Conservation (phyloP, 148 eudicot species). For the Fagopyrum tataricum region DNA sequence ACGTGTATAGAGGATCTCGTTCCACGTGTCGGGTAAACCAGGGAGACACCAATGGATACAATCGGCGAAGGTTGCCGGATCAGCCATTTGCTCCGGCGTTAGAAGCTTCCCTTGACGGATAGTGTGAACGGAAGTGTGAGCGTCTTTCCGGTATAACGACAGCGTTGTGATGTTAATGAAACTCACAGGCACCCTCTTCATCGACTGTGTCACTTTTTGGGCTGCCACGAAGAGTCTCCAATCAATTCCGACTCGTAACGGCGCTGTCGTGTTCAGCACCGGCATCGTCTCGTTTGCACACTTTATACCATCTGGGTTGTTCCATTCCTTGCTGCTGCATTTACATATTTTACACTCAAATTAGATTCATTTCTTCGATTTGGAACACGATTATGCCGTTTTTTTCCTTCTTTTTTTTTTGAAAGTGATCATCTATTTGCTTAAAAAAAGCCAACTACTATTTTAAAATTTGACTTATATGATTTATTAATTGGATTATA, state of each 20-base stretch:
- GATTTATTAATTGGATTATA: not conserved
- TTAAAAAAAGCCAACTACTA: not conserved
- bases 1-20: constrained; percentile 74
- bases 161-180: constrained; percentile 76
- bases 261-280: constrained; percentile 51
- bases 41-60: constrained; percentile 99
- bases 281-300: constrained; percentile 85
- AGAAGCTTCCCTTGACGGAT: constrained; percentile 79
- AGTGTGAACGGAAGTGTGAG: constrained; percentile 85
- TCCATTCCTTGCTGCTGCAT: constrained; percentile 80
- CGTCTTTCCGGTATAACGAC: constrained; percentile 86
- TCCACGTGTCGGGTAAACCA: constrained; percentile 92
- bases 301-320: constrained; percentile 80
- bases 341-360: not conserved
- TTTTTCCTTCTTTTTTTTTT: too few relatives aligned
- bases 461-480: not conserved
- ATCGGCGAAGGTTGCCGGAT: constrained; percentile 64
- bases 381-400: not conserved
- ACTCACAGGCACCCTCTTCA: constrained; percentile 52
- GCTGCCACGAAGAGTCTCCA: constrained; percentile 51
- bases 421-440: too few relatives aligned
- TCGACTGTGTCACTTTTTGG: constrained; percentile 46
- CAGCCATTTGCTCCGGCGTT: constrained; percentile 60
- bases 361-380: not conserved
- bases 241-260: constrained; percentile 76